A percentile compares a stretch with the other conserved stretches of the same genome.
These are phyloP conservation scores for Exophiala calicioides DNA, from an alignment of 2,329 filamentous ascomycete species.

Conservation along the genomic window DNA sequence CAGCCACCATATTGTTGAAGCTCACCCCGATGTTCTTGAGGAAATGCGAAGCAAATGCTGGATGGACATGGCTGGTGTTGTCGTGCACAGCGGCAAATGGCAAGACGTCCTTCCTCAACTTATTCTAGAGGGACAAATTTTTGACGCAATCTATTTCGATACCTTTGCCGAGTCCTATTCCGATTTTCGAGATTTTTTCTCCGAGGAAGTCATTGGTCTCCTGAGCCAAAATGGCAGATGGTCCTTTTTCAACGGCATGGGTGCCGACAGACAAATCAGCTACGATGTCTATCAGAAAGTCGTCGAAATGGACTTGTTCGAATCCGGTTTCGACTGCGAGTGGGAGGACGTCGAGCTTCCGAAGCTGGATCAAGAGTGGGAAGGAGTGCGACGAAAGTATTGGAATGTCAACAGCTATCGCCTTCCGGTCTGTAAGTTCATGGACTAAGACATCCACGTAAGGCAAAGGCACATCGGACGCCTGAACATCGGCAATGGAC, in stretches of 20 bases:
- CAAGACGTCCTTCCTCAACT: constrained; percentile 74
- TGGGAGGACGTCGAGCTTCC: constrained; percentile 80
- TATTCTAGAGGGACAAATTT: constrained; percentile 66
- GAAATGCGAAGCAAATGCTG: constrained; percentile 69
- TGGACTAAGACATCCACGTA: constrained; percentile 22
- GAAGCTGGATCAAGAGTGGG: constrained; percentile 76
- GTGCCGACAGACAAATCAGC: constrained; percentile 86
- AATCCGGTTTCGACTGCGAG: constrained; percentile 85
- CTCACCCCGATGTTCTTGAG: constrained; percentile 73
- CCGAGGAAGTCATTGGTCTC: constrained; percentile 78
- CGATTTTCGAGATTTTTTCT: constrained; percentile 83
- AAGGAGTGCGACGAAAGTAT: constrained; percentile 82
- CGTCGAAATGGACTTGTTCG: constrained; percentile 83
- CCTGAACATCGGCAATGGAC: too few relatives aligned
- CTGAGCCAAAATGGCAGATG: constrained; percentile 65
- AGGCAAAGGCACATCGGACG: too few relatives aligned
- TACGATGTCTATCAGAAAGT: constrained; percentile 96
- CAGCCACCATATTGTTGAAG: constrained; percentile 81
- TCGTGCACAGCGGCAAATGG: constrained; percentile 73
- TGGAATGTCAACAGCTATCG: constrained; percentile 72
- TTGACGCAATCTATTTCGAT: constrained; percentile 94
- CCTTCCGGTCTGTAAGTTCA: constrained; percentile 40
- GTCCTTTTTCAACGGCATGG: constrained; percentile 73
- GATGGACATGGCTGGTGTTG: constrained; percentile 60
- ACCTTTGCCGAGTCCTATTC: constrained; percentile 94